A percentile compares a stretch with the other conserved stretches of the same genome.
phyloP scores from a whole-genome alignment of 2,329 filamentous ascomycete species.

The Gliomastix tumulicola region DNA sequence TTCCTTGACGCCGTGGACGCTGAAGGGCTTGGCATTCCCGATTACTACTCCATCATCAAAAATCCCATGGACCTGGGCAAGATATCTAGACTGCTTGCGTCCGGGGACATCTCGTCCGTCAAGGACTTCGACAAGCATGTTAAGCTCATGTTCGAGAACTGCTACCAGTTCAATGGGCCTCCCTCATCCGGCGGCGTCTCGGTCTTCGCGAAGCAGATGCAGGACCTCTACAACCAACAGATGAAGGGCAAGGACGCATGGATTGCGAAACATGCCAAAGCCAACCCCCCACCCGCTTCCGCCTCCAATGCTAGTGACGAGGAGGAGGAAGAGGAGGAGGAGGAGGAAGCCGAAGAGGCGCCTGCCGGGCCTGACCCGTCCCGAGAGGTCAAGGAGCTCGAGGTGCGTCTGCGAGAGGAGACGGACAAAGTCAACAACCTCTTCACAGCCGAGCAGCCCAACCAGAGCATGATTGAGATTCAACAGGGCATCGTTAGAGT shows the following conservation, averaged over 20 bases:
- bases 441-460: conserved; percentile 41
- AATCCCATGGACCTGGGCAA: conserved; percentile 92
- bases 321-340: conserved; percentile 65
- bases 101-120: conserved; percentile 70
- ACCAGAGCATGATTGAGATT: conserved; percentile 45
- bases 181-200: conserved; percentile 60
- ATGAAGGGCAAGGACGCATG: conserved; percentile 77
- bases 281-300: conserved; percentile 43
- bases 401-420: conserved; percentile 46
- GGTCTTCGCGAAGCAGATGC: conserved; percentile 61
- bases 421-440: conserved; percentile 50
- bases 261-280: conserved; percentile 65
- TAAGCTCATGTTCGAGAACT: conserved; percentile 79
- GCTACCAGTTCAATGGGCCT: conserved; percentile 77
- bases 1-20: conserved; percentile 87
- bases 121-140: conserved; percentile 85
- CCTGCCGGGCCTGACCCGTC: conserved; percentile 32
- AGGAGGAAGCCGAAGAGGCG: conserved; percentile 43
- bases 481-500: conserved; percentile 56
- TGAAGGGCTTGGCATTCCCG: conserved; percentile 86
- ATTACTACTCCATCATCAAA: conserved; percentile 90
- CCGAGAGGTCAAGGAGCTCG: conserved; percentile 43
- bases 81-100: conserved; percentile 69
- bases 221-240: conserved; percentile 67
- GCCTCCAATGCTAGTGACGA: conserved; percentile 64